Base-by-base conservation (phyloP, 306 rosid species). In the Malus asiatica region DNA sequence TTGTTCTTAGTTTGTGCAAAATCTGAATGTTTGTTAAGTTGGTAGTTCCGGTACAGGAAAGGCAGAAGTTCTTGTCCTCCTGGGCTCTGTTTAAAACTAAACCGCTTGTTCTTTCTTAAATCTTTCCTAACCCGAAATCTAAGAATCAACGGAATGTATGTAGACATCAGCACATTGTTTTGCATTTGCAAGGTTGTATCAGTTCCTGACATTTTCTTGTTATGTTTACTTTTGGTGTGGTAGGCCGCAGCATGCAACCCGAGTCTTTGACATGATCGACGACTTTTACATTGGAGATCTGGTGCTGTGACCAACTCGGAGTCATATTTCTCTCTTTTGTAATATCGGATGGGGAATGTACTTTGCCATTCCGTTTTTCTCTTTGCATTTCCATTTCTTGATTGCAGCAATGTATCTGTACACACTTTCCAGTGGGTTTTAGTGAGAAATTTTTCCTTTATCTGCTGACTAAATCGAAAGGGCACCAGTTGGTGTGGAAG, bases 241-340 rank as follows among this genome's bases (percentile, higher is more conserved):
- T 87, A 91, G 98, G 78, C 98, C 98, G 35, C 98, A 93, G 72
- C 98, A 93, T 35, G 97, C 94, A 55, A 91, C 94, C 79, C 91
- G 96, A 80, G 97, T 90, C 62, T 94, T 86, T 64, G 98, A 94
- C 85, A 90, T 91, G 94, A 90, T 93, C 68, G 90, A 91, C 3
- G 98, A 91, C 79, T 94, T 94, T 74, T 86, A 81, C 72, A 64
- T 91, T 68, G 98, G 98, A 61, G 88, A 93, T 78, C 79, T 93
- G 84, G 74, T 81, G 82, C 85, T 45, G 59, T 63, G 53, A 76
- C 38, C 85, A 82, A 67, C 74, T 27, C 58, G 20, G 19, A 61
- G 51, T 58, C 60, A 29, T 22, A 62, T 25, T 35, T 6, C 40
- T 35, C 40, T 35, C 40, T 44, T 51, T 70, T 69, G 68, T 68